A percentile compares a stretch with the other conserved stretches of the same genome.
phyloP scores from a whole-genome alignment of 2,329 filamentous ascomycete genomes.

The Neofusicoccum ribis region DNA sequence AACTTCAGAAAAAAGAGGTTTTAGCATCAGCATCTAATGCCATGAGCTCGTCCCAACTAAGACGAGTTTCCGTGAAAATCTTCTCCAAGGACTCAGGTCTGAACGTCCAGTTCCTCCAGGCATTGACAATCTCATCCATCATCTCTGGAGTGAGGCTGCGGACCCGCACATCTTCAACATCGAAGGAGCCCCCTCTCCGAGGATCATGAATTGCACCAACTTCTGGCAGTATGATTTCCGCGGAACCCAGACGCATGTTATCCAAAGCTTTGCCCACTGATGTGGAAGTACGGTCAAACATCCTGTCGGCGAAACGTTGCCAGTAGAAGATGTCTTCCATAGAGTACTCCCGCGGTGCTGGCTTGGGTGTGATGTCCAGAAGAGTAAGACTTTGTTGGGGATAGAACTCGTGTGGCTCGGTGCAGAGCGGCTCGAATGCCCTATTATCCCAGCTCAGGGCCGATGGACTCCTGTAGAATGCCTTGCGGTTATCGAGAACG shows the following conservation, averaged over 20 bases:
- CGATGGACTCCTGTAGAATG: slow-evolving; percentile 52
- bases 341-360: slow-evolving; percentile 22
- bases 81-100: slow-evolving; percentile 26
- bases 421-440: slow-evolving; percentile 66
- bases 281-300: neutral
- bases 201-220: slow-evolving; percentile 33
- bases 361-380: slow-evolving; percentile 66
- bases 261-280: neutral
- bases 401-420: slow-evolving; percentile 63
- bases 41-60: neutral
- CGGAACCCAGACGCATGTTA: neutral
- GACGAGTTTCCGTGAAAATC: neutral
- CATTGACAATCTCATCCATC: slow-evolving; percentile 31
- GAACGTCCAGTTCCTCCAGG: slow-evolving; percentile 39
- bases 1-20: no score
- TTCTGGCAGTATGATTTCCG: slow-evolving; percentile 13
- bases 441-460: slow-evolving; percentile 69
- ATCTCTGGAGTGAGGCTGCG: slow-evolving; percentile 36
- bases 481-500: slow-evolving; percentile 52
- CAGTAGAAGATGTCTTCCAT: slow-evolving; percentile 11
- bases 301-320: neutral
- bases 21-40: no score
- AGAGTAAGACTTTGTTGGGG: slow-evolving; percentile 61
- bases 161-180: slow-evolving; percentile 32
- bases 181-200: slow-evolving; percentile 32